Evolutionary conservation across 1,139 yeast species (phyloP).

Genomic region (Pneumocystis oryctolagi): DNA sequence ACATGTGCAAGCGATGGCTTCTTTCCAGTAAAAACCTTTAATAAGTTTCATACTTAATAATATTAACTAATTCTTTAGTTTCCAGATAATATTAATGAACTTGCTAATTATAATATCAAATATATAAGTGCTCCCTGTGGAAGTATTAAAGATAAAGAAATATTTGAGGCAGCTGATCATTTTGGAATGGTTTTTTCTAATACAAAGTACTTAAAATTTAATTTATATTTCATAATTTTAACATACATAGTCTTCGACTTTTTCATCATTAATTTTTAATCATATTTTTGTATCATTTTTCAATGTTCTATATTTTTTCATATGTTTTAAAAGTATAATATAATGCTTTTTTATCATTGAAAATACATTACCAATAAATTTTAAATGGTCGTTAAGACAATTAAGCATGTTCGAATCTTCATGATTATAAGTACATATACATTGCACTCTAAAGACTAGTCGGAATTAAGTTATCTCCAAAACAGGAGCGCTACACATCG

Average conservation of each 20-base stretch:
- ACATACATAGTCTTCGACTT: not conserved
- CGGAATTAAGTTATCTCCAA: constrained; percentile 1
- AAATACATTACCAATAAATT: not conserved
- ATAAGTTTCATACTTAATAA: not conserved
- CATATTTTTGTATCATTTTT: not conserved
- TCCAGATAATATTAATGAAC: constrained; percentile 97
- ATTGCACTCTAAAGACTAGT: not conserved
- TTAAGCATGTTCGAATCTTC: not conserved
- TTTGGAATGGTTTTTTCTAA: constrained; percentile 78
- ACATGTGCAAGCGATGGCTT: constrained; percentile 94
- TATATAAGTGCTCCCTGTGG: constrained; percentile 95
- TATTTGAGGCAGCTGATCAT: constrained; percentile 86
- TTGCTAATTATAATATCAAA: constrained; percentile 90
- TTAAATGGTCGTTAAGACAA: not conserved
- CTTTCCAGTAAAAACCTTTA: constrained; percentile 46
- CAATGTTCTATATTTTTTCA: not conserved
- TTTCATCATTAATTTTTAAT: not conserved
- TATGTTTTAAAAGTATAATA: not conserved
- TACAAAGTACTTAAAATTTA: constrained; percentile 26
- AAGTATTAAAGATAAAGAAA: constrained; percentile 94
- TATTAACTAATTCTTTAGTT: constrained; percentile 25
- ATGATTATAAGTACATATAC: not conserved
- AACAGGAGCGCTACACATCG: not conserved
- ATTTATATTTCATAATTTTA: not conserved
- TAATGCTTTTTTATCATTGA: not conserved